Base-by-base conservation (phyloP, 257 asterid genomes). In the Prunella vulgaris region DNA sequence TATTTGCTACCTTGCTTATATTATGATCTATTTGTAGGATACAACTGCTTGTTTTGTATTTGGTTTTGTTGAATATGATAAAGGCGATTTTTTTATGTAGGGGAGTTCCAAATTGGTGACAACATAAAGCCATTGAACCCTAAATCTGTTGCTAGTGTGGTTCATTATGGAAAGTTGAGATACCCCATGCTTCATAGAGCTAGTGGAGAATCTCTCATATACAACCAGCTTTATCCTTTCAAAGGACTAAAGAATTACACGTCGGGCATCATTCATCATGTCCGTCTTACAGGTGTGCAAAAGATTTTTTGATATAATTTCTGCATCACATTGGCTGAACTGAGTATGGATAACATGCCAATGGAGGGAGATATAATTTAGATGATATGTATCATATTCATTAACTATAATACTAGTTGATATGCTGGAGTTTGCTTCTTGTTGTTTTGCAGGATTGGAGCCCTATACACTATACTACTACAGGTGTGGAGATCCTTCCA, bases 221-320 rank as follows among this genome's bases (percentile, higher is more conserved):
- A 90, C 70, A 84, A 44, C 46, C 97, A 93, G 64, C 90, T 90
- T 28, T 93, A 93, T 71, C 95, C 97, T 20, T 93, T 79, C 62
- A 71, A 84, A 69, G 96, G 97, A 37, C 86, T 93, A 76, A 80
- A 77, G 68, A 93, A 93, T 73, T 93, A 93, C 84, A 88, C 97
- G 69, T 90, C 99, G 2, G 96, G 99, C 59, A 87, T 90, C 66
- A 90, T 93, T 61, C 99, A 93, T 79, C 99, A 93, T 60, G 96
- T 85, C 60, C 95, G 87, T 30, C 93, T 93, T 54, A 83, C 85
- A 27, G 99, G 97, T 90, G 81, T 49, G 65, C 48, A 33, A 57
- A 44, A 63, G 74, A 53, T 24, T 38, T 51, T 17, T 33, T 24
- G 51, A 60, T 0, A 28, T 17, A n/a, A n/a, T n/a, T n/a, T n/a